A percentile compares a stretch with the other conserved stretches of the same genome.
These are phyloP conservation scores for Paracamarosporium sp. DNA, from an alignment of 2,329 filamentous ascomycete species.

Conservation along the genomic window DNA sequence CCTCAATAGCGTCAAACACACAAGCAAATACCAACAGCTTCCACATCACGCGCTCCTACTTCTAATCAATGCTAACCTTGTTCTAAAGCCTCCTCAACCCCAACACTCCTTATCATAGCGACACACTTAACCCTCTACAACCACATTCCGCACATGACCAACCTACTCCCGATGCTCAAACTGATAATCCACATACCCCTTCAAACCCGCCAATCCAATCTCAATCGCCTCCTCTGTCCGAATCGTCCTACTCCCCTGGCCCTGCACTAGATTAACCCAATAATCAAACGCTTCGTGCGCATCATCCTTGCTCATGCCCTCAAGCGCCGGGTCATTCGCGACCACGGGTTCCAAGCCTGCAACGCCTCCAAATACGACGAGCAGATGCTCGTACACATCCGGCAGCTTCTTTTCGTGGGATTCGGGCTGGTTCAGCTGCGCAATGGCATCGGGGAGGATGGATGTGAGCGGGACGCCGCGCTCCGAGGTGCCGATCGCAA, in stretches of 20 bases:
- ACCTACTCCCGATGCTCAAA: no score
- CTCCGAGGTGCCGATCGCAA: slow-evolving; percentile 85
- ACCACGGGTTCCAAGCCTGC: slow-evolving; percentile 80
- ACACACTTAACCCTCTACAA: no score
- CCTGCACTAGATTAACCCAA: slow-evolving; percentile 82
- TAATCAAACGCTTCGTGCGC: slow-evolving; percentile 79
- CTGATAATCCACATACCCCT: slow-evolving; percentile 48
- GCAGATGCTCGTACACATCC: slow-evolving; percentile 69
- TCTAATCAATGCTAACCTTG: no score
- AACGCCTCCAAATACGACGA: slow-evolving; percentile 83
- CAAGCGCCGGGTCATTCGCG: slow-evolving; percentile 65
- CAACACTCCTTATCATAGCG: no score
- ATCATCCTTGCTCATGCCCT: slow-evolving; percentile 68
- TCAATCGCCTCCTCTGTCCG: slow-evolving; percentile 84
- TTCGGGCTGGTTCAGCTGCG: neutral
- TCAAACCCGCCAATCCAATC: slow-evolving; percentile 74
- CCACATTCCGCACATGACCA: no score
- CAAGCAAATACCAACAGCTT: no score
- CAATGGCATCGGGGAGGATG: slow-evolving; percentile 31
- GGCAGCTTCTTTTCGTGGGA: slow-evolving; percentile 23
- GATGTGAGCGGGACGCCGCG: slow-evolving; percentile 63
- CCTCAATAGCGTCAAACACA: no score
- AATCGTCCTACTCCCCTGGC: slow-evolving; percentile 82
- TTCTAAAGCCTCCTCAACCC: no score
- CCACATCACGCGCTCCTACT: no score